phyloP scores from a whole-genome alignment of 1,284 basidiomycete genomes.

The Termitomyces sp. region DNA sequence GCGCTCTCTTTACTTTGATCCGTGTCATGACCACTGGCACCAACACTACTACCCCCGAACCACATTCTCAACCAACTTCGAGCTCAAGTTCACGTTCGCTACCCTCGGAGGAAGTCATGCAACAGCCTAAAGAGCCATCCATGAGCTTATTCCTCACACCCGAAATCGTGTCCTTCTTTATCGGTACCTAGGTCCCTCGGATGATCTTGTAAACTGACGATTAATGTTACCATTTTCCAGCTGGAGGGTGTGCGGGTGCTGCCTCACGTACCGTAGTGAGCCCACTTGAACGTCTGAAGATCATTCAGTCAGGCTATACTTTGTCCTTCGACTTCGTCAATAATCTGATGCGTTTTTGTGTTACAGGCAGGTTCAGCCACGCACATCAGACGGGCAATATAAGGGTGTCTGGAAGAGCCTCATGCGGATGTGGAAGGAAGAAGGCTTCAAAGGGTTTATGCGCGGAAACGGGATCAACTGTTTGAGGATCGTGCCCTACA shows the following conservation, averaged over 20 bases:
- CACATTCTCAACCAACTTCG: constrained; percentile 6
- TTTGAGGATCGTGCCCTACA: constrained; percentile 79
- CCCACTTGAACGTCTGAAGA: constrained; percentile 89
- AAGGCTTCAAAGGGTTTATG: constrained; percentile 91
- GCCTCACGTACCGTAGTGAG: constrained; percentile 88
- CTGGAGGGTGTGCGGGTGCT: constrained; percentile 79
- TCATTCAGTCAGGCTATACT: constrained; percentile 69
- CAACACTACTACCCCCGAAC: constrained; percentile 5
- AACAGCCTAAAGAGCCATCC: constrained; percentile 12
- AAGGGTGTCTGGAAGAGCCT: constrained; percentile 80
- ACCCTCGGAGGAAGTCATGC: not conserved
- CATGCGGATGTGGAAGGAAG: constrained; percentile 86
- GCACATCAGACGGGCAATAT: constrained; percentile 61
- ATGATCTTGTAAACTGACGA: constrained; percentile 11
- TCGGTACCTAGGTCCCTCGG: constrained; percentile 27
- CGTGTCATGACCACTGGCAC: constrained; percentile 12
- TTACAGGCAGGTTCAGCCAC: constrained; percentile 74
- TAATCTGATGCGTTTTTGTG: constrained; percentile 1
- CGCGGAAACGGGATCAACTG: constrained; percentile 92
- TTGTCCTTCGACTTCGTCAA: not conserved
- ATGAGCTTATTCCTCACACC: constrained; percentile 38
- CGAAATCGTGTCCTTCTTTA: constrained; percentile 57
- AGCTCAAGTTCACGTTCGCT: constrained; percentile 1
- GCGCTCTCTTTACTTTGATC: constrained; percentile 7
- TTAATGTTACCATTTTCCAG: constrained; percentile 41